These are phyloP conservation scores for Bruguiera parviflora DNA, from an alignment of 345 rosid genomes.

Conservation along the genomic window DNA sequence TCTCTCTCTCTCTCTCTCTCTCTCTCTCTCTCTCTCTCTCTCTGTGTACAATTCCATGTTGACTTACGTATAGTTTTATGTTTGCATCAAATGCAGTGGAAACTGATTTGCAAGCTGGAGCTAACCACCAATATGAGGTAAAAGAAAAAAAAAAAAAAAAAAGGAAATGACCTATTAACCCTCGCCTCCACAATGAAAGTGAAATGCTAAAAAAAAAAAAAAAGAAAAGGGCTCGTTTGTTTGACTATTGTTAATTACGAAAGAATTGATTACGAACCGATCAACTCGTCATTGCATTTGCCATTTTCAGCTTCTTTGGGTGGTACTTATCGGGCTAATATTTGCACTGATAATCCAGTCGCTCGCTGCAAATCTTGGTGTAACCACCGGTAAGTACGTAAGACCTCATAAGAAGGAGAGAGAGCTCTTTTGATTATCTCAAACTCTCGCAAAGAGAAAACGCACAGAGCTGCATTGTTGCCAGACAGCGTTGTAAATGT, in stretches of 20 bases:
- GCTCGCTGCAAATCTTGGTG: slow-evolving; percentile 70
- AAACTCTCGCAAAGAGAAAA: too few relatives aligned
- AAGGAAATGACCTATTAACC: too few relatives aligned
- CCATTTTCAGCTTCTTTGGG: slow-evolving; percentile 55
- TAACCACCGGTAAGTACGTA: slow-evolving; percentile 45
- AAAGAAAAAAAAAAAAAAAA: too few relatives aligned
- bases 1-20: not conserved
- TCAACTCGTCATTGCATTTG: not conserved
- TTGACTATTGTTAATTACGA: not conserved
- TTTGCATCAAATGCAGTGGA: slow-evolving; percentile 41
- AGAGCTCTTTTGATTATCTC: too few relatives aligned
- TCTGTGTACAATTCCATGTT: not conserved
- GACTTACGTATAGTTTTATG: not conserved
- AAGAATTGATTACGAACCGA: not conserved
- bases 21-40: not conserved
- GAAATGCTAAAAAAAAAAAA: not conserved
- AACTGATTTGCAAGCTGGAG: slow-evolving; percentile 75
- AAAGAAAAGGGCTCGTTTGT: not conserved
- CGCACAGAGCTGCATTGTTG: too few relatives aligned
- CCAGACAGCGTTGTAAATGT: too few relatives aligned
- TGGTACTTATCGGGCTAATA: slow-evolving; percentile 48
- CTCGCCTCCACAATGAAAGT: not conserved
- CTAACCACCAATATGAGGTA: slow-evolving; percentile 54
- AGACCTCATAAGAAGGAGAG: too few relatives aligned
- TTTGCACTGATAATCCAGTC: slow-evolving; percentile 72